Base-by-base conservation (phyloP, 1,284 basidiomycete genomes). In the Rugosomyces carneus region DNA sequence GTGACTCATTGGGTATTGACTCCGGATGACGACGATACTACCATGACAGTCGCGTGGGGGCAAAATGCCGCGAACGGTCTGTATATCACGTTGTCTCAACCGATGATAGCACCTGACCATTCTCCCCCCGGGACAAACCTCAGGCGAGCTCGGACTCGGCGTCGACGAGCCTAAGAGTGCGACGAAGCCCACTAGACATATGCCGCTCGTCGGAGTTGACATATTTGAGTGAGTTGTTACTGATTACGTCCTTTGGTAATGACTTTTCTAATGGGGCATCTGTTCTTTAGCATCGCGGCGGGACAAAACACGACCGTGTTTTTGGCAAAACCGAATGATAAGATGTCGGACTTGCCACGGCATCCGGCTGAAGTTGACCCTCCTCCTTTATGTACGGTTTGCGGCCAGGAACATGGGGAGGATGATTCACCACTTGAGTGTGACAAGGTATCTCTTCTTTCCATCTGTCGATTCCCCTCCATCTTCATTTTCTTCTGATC, bases 1-100 rank as follows among this genome's bases (percentile, higher is more conserved):
- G 89, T 93, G n/a, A 93, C 92, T 0, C 87, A 94, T 57, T 94
- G 91, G 70, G 75, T 84, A 15, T 73, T 88, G 13, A 80, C 83
- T 0, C 75, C 80, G 1, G 81, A 87, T 24, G 79, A 84, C 23
- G 87, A 91, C 35, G 81, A 76, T 5, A 67, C 71, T 13, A 69
- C 79, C 0, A 89, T 93, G 82, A 88, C 89, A 7, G 81, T 94
- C 36, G 82, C 80, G 5, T 95, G 88, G 72, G 92, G 91, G 1
- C 91, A 94, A 61, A 88, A 85, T 48, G 80, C 83, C 16, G 74
- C 79, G 38, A 89, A 90, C 57, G 84, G 82, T 82, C 50, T 27
- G 63, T 50, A 16, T 18, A 5, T 19, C 1, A 27, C 20, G 15
- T 27, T 32, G 11, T 34, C 11, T 37, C 6, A 37, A 35, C 19